phyloP scores from a whole-genome alignment of 108 stramenopile species.

The Hondaea fermentalgiana region DNA sequence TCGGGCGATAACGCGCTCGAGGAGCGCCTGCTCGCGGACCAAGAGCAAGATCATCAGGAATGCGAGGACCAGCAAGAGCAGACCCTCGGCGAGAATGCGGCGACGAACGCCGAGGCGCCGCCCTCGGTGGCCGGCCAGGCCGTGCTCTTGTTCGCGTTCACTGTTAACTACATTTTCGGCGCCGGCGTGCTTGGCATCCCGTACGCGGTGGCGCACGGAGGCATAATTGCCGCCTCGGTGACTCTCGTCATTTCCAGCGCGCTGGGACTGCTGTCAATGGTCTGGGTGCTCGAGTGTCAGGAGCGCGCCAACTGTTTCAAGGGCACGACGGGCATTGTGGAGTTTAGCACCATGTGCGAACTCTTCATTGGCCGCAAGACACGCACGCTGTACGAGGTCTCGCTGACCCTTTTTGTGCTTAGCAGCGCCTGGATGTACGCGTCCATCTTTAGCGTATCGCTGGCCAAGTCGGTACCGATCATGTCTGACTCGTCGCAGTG shows the following conservation, averaged over 20 bases:
- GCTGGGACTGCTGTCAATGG: neutral
- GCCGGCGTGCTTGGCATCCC: constrained; percentile 8
- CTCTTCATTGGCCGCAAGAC: neutral
- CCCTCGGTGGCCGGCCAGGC: neutral
- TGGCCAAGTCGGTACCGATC: neutral
- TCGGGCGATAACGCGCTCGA: neutral
- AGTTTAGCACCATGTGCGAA: neutral
- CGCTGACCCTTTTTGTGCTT: neutral
- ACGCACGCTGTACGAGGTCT: neutral
- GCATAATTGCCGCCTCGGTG: neutral
- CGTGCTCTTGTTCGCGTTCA: neutral
- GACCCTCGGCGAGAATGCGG: neutral
- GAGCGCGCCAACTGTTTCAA: neutral
- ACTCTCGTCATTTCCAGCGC: neutral
- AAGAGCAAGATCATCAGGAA: neutral
- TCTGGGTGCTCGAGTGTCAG: constrained; percentile 1
- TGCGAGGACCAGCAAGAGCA: neutral
- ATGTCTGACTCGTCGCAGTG: neutral
- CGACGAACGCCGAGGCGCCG: neutral
- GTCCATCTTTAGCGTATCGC: neutral
- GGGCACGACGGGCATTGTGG: neutral
- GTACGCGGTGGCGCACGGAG: constrained; percentile 4
- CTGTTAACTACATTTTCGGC: neutral
- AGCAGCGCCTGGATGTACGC: neutral
- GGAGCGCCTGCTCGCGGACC: neutral